Base-by-base conservation (phyloP, 169 alveolate species). In the Plasmodium fragile region DNA sequence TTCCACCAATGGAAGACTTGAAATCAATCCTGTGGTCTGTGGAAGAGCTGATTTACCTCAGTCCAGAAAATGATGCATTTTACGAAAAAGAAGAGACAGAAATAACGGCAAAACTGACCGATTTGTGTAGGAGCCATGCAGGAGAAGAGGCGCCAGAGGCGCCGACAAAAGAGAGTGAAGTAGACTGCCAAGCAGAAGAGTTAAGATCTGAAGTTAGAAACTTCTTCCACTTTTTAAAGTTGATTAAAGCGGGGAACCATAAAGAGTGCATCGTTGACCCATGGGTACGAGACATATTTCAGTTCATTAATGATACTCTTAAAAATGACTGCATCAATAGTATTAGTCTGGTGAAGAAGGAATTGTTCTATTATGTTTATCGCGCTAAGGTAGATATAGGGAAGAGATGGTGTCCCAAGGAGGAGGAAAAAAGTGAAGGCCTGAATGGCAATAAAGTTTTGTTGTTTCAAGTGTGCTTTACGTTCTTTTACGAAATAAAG, bases 31-130 rank as follows among this genome's bases (percentile, higher is more conserved):
- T 91, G 7, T 91, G 94, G 94, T 91, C 83, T 70, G 53, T 91
- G 11, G 94, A 91, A 71, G 94, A 91, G n/a, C 7, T 91, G 25
- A 69, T 91, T 81, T 91, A 91, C 75, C 18, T 49, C n/a, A 65
- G 73, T 36, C 41, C 49, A 7, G 77, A 89, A 89, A 32, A 78
- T 77, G 94, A 89, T 65, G 41, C 18, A 6, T 34, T 77, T 59
- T 89, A 89, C 45, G 89, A 77, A 4, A 89, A 78, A 18, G 70
- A 55, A 32, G 75, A 59, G 72, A 78, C 79, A 59, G 53, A 77
- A 18, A 77, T 89, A 59, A 25, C 39, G 70, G 22, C 10, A 65
- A 11, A 30, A 2, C 71, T 89, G 32, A 4, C 55, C n/a, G 34
- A 8, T 41, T 53, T 89, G 53, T 55, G 52, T 78, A 55, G 52